These are phyloP conservation scores for Pisolithus marmoratus DNA, from an alignment of 768 basidiomycete species.

Conservation along the genomic window DNA sequence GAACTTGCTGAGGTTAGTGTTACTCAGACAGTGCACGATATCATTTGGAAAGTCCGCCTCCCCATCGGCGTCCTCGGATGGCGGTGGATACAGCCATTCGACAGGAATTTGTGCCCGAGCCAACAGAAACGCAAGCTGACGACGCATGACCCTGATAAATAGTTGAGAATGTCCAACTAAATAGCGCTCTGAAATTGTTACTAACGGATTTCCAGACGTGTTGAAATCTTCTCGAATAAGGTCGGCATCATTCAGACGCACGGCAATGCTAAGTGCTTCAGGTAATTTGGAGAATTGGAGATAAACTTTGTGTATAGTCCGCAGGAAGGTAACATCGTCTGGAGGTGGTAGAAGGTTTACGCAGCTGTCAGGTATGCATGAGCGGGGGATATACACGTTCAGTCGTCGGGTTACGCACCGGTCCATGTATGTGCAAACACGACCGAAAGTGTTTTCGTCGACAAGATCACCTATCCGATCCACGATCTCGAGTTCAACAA, in stretches of 20 bases:
- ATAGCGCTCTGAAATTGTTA: slow-evolving; percentile 8
- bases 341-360: slow-evolving; percentile 88
- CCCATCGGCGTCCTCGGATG: slow-evolving; percentile 44
- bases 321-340: slow-evolving; percentile 86
- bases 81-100: slow-evolving; percentile 74
- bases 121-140: slow-evolving; percentile 90
- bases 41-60: slow-evolving; percentile 74
- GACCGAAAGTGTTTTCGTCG: slow-evolving; percentile 79
- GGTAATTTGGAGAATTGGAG: slow-evolving; percentile 83
- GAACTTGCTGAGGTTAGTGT: slow-evolving; percentile 72
- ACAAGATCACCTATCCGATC: slow-evolving; percentile 70
- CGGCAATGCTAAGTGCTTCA: slow-evolving; percentile 82
- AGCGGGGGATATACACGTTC: background rate
- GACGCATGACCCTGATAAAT: slow-evolving; percentile 70
- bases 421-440: slow-evolving; percentile 96
- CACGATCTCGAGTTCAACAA: slow-evolving; percentile 91
- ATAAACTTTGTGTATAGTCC: slow-evolving; percentile 86
- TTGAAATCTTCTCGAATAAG: slow-evolving; percentile 86
- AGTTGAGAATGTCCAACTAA: background rate
- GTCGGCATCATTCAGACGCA: slow-evolving; percentile 74
- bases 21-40: slow-evolving; percentile 80
- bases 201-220: slow-evolving; percentile 82
- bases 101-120: slow-evolving; percentile 88
- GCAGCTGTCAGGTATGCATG: slow-evolving; percentile 42
- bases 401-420: slow-evolving; percentile 43